phyloP scores from a whole-genome alignment of 306 rosid species.

The Inga oerstediana region DNA sequence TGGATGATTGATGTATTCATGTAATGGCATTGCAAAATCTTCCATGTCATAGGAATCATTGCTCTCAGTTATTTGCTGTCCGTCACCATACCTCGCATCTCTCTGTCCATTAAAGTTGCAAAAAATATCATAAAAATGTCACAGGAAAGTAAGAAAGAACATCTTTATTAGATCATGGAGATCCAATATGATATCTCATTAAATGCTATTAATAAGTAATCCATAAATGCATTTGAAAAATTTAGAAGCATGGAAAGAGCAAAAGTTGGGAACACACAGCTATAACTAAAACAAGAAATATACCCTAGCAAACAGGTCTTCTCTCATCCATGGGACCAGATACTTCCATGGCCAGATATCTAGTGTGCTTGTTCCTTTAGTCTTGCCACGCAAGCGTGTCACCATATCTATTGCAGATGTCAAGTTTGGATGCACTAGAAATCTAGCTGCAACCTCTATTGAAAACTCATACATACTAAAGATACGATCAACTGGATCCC shows the following conservation, averaged over 20 bases:
- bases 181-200: constrained; percentile 4
- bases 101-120: constrained; percentile 60
- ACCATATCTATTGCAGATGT: constrained; percentile 83
- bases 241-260: constrained; percentile 21
- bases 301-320: constrained; percentile 91
- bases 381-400: constrained; percentile 56
- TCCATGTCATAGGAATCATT: constrained; percentile 67
- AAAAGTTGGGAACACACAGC: neutral
- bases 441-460: constrained; percentile 96
- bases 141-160: constrained; percentile 31
- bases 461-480: constrained; percentile 93
- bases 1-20: constrained; percentile 72
- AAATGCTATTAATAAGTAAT: constrained; percentile 1
- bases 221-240: neutral
- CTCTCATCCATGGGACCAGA: constrained; percentile 98
- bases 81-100: constrained; percentile 53
- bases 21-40: constrained; percentile 84
- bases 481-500: constrained; percentile 93
- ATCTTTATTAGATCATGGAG: constrained; percentile 22
- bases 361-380: constrained; percentile 82
- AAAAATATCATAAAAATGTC: constrained; percentile 25
- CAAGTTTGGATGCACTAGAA: constrained; percentile 96
- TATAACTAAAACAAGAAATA: constrained; percentile 23
- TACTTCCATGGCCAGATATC: constrained; percentile 99
- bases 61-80: constrained; percentile 30